These are phyloP conservation scores for Polyplosphaeria fusca DNA, from an alignment of 495 filamentous ascomycete genomes.

Conservation along the genomic window DNA sequence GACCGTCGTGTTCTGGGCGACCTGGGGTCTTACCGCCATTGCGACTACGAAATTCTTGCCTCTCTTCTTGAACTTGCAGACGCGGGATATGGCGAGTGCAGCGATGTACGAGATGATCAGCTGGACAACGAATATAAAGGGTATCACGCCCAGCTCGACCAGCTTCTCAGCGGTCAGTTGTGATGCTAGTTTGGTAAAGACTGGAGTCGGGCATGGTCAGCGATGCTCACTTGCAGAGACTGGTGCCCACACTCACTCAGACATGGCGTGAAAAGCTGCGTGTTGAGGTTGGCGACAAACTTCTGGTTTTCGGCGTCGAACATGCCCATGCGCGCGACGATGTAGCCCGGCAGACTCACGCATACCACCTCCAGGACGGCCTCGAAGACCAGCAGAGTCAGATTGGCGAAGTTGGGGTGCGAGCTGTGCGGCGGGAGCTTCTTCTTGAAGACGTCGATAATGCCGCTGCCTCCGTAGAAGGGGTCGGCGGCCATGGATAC, in stretches of 20 bases:
- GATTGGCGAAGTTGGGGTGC: slow-evolving; percentile 67
- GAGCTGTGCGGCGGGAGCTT: slow-evolving; percentile 42
- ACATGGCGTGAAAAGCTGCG: slow-evolving; percentile 91
- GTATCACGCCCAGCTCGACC: slow-evolving; percentile 85
- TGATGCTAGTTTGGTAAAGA: slow-evolving; percentile 96
- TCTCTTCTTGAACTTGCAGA: slow-evolving; percentile 76
- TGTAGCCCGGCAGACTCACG: slow-evolving; percentile 92
- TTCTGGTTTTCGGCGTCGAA: slow-evolving; percentile 94
- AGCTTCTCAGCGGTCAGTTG: slow-evolving; percentile 90
- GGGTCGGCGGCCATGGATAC: slow-evolving; percentile 26
- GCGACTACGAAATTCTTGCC: slow-evolving; percentile 90
- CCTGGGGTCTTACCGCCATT: slow-evolving; percentile 67
- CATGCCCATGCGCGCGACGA: slow-evolving; percentile 82
- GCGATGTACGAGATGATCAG: slow-evolving; percentile 78
- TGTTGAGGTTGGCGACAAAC: slow-evolving; percentile 91
- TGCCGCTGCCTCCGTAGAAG: slow-evolving; percentile 19
- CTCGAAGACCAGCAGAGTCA: slow-evolving; percentile 88
- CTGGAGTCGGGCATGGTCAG: slow-evolving; percentile 45
- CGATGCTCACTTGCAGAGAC: neutral
- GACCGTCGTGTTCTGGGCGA: neutral
- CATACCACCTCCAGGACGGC: slow-evolving; percentile 95
- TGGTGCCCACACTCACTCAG: slow-evolving; percentile 62
- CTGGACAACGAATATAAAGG: slow-evolving; percentile 85
- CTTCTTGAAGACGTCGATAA: slow-evolving; percentile 30
- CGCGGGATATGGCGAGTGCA: slow-evolving; percentile 63